Evolutionary conservation across 805 yeast species (phyloP), one percentile per base, ranked within the genome.

Genomic region (Wickerhamiella cacticola): DNA sequence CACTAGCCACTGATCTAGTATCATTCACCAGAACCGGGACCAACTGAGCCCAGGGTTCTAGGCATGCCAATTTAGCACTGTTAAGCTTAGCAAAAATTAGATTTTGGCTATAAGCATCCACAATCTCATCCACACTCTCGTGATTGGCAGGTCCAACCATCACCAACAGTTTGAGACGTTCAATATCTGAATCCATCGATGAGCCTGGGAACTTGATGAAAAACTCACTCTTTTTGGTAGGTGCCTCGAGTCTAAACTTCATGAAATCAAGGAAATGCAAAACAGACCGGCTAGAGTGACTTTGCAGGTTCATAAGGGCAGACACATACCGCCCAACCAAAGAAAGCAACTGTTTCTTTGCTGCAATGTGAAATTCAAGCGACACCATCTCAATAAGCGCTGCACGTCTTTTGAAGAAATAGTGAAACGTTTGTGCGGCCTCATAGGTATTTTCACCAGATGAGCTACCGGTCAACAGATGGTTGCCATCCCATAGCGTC

Each of bases 11-110:
- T 0, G 70, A 57, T 5, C 68, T 62, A 48, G 78, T 63, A n/a
- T 66, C 67, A 8, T 77, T 69, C 3, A 84, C 77, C 40, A 85
- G 64, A 3, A 86, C 76, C 52, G 86, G 85, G 21, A 85, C 78
- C 44, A 88, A 63, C 54, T 79, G 80, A 19, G 80, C 79, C 97
- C 97, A 89, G 0, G 94, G 75, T 57, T 80, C 85, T 24, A 89
- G 65, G 49, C 80, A 76, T 12, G 72, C 65, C 41, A 81, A 65
- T 52, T 82, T 92, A 7, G 69, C 66, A 22, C 15, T 44, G 5
- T 42, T 36, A 6, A 42, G 24, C 16, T 38, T 35, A 28, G 26
- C 25, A 31, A 23, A 16, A 9, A 31, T n/a, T 1, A 35, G 21
- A 21, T 22, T 13, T 29, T 24, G 26, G 6, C 29, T 25, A 16